A percentile compares a stretch with the other conserved stretches of the same genome.
Evolutionary conservation across 306 rosid genomes (phyloP).

Genomic region (Lathyrus aphaca): DNA sequence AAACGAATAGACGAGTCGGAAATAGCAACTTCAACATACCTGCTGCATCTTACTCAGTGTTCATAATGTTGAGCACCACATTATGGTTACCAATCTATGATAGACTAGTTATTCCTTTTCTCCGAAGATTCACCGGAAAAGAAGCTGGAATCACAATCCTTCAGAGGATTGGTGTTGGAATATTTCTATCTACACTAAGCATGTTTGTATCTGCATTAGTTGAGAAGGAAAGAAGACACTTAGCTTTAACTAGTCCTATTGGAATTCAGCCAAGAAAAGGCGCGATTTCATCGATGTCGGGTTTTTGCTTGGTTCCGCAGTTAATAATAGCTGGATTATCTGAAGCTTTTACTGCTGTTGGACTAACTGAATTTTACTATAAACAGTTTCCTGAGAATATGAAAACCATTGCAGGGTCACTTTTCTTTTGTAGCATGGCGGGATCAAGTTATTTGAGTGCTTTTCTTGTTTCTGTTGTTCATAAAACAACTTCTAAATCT

Average conservation of each 20-base stretch:
- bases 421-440: slow-evolving; percentile 69
- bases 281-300: slow-evolving; percentile 79
- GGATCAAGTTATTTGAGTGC: slow-evolving; percentile 70
- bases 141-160: slow-evolving; percentile 80
- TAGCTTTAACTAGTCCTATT: slow-evolving; percentile 55
- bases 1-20: slow-evolving; percentile 63
- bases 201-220: slow-evolving; percentile 62
- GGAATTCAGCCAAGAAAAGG: slow-evolving; percentile 71
- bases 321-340: slow-evolving; percentile 56
- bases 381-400: slow-evolving; percentile 93
- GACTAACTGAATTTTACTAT: slow-evolving; percentile 76
- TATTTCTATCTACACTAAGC: slow-evolving; percentile 49
- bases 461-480: slow-evolving; percentile 58
- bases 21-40: slow-evolving; percentile 63
- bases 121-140: slow-evolving; percentile 56
- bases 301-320: slow-evolving; percentile 75
- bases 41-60: slow-evolving; percentile 62
- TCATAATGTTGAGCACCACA: slow-evolving; percentile 68
- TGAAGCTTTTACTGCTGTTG: slow-evolving; percentile 60
- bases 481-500: slow-evolving; percentile 46
- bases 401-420: slow-evolving; percentile 83
- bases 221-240: slow-evolving; percentile 54
- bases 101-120: slow-evolving; percentile 61
- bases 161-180: slow-evolving; percentile 76
- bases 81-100: slow-evolving; percentile 75